These are phyloP conservation scores for Plenodomus lindquistii DNA, from an alignment of 2,329 filamentous ascomycete genomes.

Conservation along the genomic window DNA sequence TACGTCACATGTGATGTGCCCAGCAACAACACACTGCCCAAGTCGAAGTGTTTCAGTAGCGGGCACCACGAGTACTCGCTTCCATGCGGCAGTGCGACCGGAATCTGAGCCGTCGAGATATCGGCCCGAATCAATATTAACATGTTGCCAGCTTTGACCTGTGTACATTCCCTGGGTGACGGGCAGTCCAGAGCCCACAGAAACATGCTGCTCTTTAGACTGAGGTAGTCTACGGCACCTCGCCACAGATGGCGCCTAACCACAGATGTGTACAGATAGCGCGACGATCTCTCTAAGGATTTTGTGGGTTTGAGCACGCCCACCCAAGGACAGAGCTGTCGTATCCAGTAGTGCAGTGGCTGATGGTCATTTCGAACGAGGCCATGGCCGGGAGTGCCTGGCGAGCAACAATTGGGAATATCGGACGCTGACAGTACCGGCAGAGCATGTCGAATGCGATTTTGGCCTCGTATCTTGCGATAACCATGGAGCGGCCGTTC, in stretches of 20 bases:
- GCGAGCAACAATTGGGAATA: background rate
- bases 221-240: conserved; percentile 16
- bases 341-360: background rate
- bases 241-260: conserved; percentile 19
- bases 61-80: conserved; percentile 22
- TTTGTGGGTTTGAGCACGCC: background rate
- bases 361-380: background rate
- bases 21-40: background rate
- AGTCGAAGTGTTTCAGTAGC: background rate
- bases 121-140: conserved; percentile 40
- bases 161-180: conserved; percentile 21
- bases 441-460: conserved; percentile 12
- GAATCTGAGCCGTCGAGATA: conserved; percentile 24
- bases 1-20: conserved; percentile 33
- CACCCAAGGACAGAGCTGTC: background rate
- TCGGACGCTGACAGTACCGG: too few relatives aligned
- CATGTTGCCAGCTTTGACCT: conserved; percentile 30
- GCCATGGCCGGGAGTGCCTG: background rate
- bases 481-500: conserved; percentile 33
- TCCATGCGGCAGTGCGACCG: conserved; percentile 28
- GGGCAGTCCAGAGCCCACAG: conserved; percentile 25
- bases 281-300: conserved; percentile 15
- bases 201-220: conserved; percentile 22
- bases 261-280: conserved; percentile 14
- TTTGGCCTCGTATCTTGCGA: conserved; percentile 24